These are phyloP conservation scores for Colletotrichum navitas DNA, from an alignment of 2,329 filamentous ascomycete genomes.

Conservation along the genomic window DNA sequence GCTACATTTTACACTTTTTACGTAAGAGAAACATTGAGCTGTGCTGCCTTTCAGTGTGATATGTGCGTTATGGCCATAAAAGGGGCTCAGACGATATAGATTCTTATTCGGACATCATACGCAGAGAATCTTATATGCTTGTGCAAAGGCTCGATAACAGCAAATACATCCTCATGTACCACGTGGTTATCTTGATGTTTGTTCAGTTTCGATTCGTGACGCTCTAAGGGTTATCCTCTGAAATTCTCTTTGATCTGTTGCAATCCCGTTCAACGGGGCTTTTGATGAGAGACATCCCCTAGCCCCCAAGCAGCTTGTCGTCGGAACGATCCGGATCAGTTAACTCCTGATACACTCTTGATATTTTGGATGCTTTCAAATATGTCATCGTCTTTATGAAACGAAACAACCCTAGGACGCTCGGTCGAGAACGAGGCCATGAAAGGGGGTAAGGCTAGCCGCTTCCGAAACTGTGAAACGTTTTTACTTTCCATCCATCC, in stretches of 20 bases:
- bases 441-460: not conserved
- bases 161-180: accelerated
- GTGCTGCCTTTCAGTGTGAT: not conserved
- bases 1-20: not conserved
- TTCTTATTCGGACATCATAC: not conserved
- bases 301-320: not conserved
- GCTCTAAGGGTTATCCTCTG: no score
- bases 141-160: no score
- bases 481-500: not conserved
- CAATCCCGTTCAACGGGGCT: not conserved
- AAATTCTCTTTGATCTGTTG: no score
- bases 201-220: no score
- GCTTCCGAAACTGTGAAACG: constrained; percentile 7
- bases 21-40: not conserved
- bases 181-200: not conserved
- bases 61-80: not conserved
- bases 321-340: no score
- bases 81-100: no score
- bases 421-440: not conserved
- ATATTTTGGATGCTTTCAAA: not conserved
- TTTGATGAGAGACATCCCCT: not conserved
- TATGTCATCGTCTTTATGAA: constrained; percentile 2
- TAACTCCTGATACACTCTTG: not conserved
- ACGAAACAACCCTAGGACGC: constrained; percentile 14
- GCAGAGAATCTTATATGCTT: not conserved